Evolutionary conservation across 2,329 filamentous ascomycete genomes (phyloP), one percentile per base, ranked within the genome.

Genomic region (Rutstroemia sp.): DNA sequence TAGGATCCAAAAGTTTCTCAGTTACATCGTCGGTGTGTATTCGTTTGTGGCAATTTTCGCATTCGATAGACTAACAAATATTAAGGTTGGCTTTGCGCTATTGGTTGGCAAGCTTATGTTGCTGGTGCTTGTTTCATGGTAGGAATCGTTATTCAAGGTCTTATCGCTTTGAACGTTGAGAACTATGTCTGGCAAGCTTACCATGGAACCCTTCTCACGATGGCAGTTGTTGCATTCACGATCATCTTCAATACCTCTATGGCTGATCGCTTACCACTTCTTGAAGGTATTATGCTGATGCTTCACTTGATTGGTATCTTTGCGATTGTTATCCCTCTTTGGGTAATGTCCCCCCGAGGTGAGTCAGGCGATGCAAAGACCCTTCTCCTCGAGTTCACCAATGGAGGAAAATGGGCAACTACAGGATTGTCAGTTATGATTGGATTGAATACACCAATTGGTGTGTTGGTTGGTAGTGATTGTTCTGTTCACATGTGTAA

Each of bases 1-100:
- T 1, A 68, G 67, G 34, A 69, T 73, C 45, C 78, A 82, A 60
- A 78, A 75, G 57, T 73, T 77, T 27, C 68, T 83, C 2, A 80
- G 77, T 58, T 84, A 83, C 61, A 64, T 78, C 8, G 73, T 73
- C 5, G 75, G 74, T 72, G 57, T 57, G 39, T 42, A 19, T n/a
- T 42, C 6, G 17, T 14, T 6, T 7, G 30, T 44, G 67, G 27
- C 41, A 5, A 1, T 30, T 48, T 38, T 25, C 54, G 9, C 23
- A n/a, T 17, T 14, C 8, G n/a, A 16, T 9, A 27, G 5, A 17
- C 46, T 48, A 6, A 27, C 9, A 27, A 1, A 14, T 16, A n/a
- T 27, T 2, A 6, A 64, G 74, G 74, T 1, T 78, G 75, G 76
- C 70, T 75, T 54, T 73, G 69, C 5, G 69, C 76, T 0, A 65